Evolutionary conservation across 2,329 filamentous ascomycete genomes (phyloP), one percentile per base, ranked within the genome.

Genomic region (Hyphodiscus sp.): DNA sequence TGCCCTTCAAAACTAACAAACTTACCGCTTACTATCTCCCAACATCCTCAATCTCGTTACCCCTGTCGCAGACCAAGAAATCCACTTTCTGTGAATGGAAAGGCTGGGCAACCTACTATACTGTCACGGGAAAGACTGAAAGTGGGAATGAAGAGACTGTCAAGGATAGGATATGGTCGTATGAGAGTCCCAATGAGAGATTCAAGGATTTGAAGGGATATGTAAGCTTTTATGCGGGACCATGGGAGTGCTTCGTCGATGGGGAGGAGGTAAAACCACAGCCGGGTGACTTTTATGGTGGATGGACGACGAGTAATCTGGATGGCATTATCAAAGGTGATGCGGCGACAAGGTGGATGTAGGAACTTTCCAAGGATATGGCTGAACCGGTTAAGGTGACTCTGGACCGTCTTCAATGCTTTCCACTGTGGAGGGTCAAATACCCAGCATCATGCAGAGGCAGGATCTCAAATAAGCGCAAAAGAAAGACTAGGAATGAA

Each of bases 231-330:
- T 85, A 82, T 63, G 79, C 78, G 13, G 78, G 76, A 15, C 80
- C 80, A 13, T 83, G 80, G 80, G 76, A 82, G 54, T 85, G 81
- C 61, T 81, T 73, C 65, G 80, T 83, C 4, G 80, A 84, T 65
- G 79, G 79, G 10, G 80, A 84, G 66, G 73, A 73, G 62, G 81
- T 83, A 19, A 71, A 77, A 65, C 70, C 79, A 41, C 80, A 83
- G 69, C 79, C 78, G 16, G 79, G 79, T 8, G 80, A 84, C 60
- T 84, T 83, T 58, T 84, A 83, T 67, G 81, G 82, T 20, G 81
- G 81, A 2, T 85, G 82, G 81, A 77, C 81, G 56, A 83, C 80
- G 47, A 76, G 74, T 56, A 80, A 85, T 53, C 74, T 84, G 56
- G 76, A 78, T 59, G 77, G 79, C 29, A 73, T 64, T 33, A 69